phyloP scores from a whole-genome alignment of 495 filamentous ascomycete species.

The Jackrogersella minutella region DNA sequence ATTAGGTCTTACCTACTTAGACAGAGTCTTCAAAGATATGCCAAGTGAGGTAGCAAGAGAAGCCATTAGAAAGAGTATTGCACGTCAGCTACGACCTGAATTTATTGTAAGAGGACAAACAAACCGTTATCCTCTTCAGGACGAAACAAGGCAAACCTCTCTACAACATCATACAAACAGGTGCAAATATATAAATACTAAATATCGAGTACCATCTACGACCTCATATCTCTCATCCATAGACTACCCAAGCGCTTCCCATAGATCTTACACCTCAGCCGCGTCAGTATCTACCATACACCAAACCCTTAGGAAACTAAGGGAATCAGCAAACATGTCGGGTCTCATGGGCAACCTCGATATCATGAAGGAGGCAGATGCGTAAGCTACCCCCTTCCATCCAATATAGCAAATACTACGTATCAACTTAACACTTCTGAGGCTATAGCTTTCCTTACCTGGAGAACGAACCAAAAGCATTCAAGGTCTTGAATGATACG shows the following conservation, averaged over 20 bases:
- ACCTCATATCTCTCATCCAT: not conserved
- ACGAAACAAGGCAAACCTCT: not conserved
- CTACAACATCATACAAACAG: not conserved
- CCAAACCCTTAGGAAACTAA: constrained; percentile 15
- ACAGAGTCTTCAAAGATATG: constrained; percentile 8
- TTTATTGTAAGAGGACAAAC: constrained; percentile 5
- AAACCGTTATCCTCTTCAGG: not conserved
- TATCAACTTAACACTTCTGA: not conserved
- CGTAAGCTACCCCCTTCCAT: constrained; percentile 51
- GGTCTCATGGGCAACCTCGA: constrained; percentile 43
- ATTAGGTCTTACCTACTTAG: not conserved
- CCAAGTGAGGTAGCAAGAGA: constrained; percentile 16
- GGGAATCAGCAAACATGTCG: constrained; percentile 8
- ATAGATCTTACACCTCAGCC: constrained; percentile 18
- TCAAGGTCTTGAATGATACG: constrained; percentile 55
- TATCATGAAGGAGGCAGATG: constrained; percentile 65
- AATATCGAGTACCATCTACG: not conserved
- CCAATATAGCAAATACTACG: not conserved
- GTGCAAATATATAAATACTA: not conserved
- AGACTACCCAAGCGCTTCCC: not conserved
- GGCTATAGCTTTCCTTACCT: constrained; percentile 71
- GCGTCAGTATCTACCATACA: constrained; percentile 24
- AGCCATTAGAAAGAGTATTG: constrained; percentile 4
- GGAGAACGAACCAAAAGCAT: constrained; percentile 60
- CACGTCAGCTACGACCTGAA: not conserved